Evolutionary conservation across 2,329 filamentous ascomycete genomes (phyloP).

Genomic region (Trichoderma lentiforme): DNA sequence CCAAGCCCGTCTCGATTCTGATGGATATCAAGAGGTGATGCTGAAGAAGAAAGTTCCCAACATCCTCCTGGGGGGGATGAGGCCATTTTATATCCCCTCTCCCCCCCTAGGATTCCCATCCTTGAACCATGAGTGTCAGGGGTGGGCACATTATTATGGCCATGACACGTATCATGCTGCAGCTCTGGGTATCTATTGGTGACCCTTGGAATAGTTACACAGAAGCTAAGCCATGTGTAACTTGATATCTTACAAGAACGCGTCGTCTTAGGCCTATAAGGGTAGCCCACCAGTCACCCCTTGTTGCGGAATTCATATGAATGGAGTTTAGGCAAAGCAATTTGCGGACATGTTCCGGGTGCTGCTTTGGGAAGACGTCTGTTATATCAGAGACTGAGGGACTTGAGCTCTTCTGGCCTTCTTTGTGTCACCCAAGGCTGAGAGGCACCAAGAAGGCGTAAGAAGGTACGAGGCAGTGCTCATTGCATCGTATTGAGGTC

Average conservation of each 20-base stretch:
- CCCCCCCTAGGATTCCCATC: neutral
- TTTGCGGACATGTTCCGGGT: neutral
- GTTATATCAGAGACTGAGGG: neutral
- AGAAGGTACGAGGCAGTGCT: neutral
- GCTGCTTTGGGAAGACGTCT: neutral
- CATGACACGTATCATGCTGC: neutral
- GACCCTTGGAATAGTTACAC: conserved; percentile 3
- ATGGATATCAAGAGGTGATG: neutral
- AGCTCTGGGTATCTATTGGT: neutral
- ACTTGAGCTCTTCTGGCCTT: neutral
- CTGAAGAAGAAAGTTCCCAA: neutral
- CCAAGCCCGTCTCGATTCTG: neutral
- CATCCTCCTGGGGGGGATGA: neutral
- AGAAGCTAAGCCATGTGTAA: neutral
- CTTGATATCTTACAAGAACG: conserved; percentile 3
- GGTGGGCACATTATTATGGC: neutral
- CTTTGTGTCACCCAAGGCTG: neutral
- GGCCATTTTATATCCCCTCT: neutral
- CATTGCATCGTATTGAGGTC: neutral
- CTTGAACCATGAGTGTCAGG: neutral
- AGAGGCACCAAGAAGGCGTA: neutral
- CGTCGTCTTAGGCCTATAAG: neutral
- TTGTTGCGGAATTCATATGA: neutral
- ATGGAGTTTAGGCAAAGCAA: neutral
- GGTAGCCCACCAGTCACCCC: neutral